Percentiles rank a stretch among this genome's conserved stretches.
phyloP scores from a whole-genome alignment of 305 asterid genomes.

The Ilex paraguariensis region DNA sequence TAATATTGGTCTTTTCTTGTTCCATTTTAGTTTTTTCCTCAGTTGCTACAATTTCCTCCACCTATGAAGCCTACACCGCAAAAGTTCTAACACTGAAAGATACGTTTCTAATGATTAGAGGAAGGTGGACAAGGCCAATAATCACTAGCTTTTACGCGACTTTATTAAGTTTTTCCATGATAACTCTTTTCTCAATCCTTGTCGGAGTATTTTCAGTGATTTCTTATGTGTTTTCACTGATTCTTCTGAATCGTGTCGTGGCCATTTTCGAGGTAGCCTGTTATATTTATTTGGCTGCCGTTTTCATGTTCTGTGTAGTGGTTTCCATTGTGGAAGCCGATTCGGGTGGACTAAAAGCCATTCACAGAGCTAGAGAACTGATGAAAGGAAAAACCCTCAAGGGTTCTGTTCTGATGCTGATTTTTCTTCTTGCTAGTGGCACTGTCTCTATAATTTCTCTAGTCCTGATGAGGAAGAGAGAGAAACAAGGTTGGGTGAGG shows the following conservation, averaged over 20 bases:
- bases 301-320: background rate
- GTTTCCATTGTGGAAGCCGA: background rate
- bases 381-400: background rate
- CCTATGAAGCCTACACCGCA: background rate
- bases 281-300: background rate
- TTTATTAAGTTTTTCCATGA: background rate
- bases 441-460: background rate
- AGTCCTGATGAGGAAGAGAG: background rate
- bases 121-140: background rate
- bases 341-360: background rate
- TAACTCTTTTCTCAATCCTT: background rate
- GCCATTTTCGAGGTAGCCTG: background rate
- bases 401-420: background rate
- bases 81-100: background rate
- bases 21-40: too few species aligned
- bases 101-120: background rate
- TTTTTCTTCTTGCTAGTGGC: background rate
- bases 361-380: background rate
- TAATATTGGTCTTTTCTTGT: too few species aligned
- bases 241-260: background rate
- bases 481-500: background rate
- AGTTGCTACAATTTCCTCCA: too few species aligned
- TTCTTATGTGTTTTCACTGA: background rate
- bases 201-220: too few species aligned
- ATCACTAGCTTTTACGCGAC: background rate